Percentiles rank a stretch among this genome's conserved stretches.
These are phyloP conservation scores for Diaporthe batatas DNA, from an alignment of 2,329 filamentous ascomycete genomes.

Conservation along the genomic window DNA sequence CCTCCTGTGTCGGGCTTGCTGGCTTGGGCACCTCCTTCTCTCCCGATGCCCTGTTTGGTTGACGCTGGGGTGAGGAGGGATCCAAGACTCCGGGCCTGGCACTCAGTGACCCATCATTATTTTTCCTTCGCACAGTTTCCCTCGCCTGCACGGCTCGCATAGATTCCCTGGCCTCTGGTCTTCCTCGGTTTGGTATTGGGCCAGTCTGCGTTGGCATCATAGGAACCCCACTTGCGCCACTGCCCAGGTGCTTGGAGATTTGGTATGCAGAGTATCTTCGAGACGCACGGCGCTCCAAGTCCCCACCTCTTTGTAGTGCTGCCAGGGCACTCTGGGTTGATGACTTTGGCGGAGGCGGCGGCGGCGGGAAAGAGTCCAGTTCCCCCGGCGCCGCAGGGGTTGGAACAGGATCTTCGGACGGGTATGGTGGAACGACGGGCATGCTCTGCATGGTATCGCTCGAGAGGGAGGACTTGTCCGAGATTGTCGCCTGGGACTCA, in stretches of 20 bases:
- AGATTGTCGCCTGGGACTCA: conserved; percentile 64
- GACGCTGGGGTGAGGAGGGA: conserved; percentile 69
- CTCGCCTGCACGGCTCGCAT: conserved; percentile 75
- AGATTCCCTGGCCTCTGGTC: conserved; percentile 84
- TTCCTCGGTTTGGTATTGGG: conserved; percentile 86
- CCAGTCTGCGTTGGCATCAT: conserved; percentile 87
- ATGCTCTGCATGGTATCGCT: conserved; percentile 82
- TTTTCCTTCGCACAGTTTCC: conserved; percentile 64
- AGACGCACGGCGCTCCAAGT: conserved; percentile 92
- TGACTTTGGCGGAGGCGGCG: conserved; percentile 83
- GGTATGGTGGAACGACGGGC: conserved; percentile 80
- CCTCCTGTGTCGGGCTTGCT: conserved; percentile 72
- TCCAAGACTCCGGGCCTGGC: conserved; percentile 60
- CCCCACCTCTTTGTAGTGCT: conserved; percentile 90
- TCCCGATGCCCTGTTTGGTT: conserved; percentile 73
- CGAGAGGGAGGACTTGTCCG: conserved; percentile 77
- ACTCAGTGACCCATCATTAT: conserved; percentile 56
- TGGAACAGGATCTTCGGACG: conserved; percentile 68
- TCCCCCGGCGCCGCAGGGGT: conserved; percentile 54
- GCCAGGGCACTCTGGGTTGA: conserved; percentile 91
- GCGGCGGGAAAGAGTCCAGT: conserved; percentile 77
- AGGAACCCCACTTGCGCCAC: conserved; percentile 84
- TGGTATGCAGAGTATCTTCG: conserved; percentile 96
- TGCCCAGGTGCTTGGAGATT: conserved; percentile 92
- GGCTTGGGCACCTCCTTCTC: conserved; percentile 57